Evolutionary conservation across 169 alveolate species (phyloP), one percentile per base, ranked within the genome.

Genomic region (Cryptosporidium baileyi): DNA sequence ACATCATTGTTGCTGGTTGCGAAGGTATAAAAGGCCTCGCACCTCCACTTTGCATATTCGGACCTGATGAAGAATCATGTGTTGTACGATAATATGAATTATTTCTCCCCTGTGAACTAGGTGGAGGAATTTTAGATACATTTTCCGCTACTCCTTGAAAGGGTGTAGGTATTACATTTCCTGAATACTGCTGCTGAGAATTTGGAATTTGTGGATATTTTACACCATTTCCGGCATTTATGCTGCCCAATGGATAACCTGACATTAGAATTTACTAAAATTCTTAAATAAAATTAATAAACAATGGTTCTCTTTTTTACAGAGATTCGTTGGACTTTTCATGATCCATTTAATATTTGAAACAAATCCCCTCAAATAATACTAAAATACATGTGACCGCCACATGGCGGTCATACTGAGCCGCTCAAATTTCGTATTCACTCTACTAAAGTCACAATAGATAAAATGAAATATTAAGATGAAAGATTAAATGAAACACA

Each of bases 231-330:
- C 62, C 80, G 40, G 59, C 45, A 26, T 26, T 47, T 4, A 60
- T 30, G 34, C 54, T 61, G 17, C 79, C 79, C 15, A 13, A 34
- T 40, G 79, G 36, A 61, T 61, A 34, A 19, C 79, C 79, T 38
- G 79, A 61, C 79, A 61, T 57, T 17, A 57, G 24, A 57, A 57
- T 61, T n/a, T n/a, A n/a, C n/a, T n/a, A n/a, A n/a, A n/a, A n/a
- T n/a, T n/a, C n/a, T n/a, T n/a, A n/a, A n/a, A n/a, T n/a, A n/a
- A n/a, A n/a, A n/a, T n/a, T n/a, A n/a, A n/a, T n/a, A n/a, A n/a
- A n/a, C n/a, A n/a, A n/a, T n/a, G n/a, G n/a, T n/a, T n/a, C n/a
- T n/a, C n/a, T n/a, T n/a, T n/a, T n/a, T n/a, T n/a, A n/a, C n/a
- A n/a, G n/a, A n/a, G n/a, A n/a, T n/a, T n/a, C n/a, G n/a, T n/a